phyloP scores from a whole-genome alignment of 768 basidiomycete genomes.

The Auriscalpium vulgare region DNA sequence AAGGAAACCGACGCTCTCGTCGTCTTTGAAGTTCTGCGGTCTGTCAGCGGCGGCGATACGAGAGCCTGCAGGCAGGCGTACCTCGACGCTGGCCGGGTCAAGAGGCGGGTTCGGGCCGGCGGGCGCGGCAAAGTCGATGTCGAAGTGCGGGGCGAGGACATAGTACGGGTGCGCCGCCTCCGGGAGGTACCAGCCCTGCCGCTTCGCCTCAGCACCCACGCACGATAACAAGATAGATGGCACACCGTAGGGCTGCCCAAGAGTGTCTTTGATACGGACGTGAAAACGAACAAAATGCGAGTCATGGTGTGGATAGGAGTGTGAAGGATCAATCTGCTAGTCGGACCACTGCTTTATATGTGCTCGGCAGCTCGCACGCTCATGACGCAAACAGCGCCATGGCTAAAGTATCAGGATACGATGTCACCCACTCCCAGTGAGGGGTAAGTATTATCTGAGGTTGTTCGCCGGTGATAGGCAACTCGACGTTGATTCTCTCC shows the following conservation, averaged over 20 bases:
- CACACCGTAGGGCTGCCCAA: background rate
- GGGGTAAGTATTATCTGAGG: no score
- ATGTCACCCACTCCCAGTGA: no score
- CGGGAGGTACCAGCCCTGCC: slow-evolving; percentile 69
- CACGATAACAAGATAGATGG: background rate
- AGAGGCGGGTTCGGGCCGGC: slow-evolving; percentile 60
- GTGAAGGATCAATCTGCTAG: no score
- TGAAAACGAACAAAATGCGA: background rate
- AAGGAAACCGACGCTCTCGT: slow-evolving; percentile 45
- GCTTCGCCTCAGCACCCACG: background rate
- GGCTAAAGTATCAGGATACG: no score
- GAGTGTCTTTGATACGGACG: background rate
- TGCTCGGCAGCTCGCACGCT: no score
- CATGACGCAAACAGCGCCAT: no score
- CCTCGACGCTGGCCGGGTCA: slow-evolving; percentile 48
- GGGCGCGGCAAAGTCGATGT: slow-evolving; percentile 38
- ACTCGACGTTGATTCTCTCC: no score
- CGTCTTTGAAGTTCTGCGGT: slow-evolving; percentile 44
- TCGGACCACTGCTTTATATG: no score
- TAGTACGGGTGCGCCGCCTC: slow-evolving; percentile 38
- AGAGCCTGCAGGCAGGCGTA: slow-evolving; percentile 16
- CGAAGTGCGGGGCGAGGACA: slow-evolving; percentile 28
- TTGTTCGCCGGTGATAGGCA: no score
- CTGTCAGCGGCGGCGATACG: background rate
- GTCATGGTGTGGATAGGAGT: background rate